Percentiles rank a stretch among this genome's conserved stretches.
Conservation (phyloP, 1,139 yeast species). For the Geotrichum carabidarum region DNA sequence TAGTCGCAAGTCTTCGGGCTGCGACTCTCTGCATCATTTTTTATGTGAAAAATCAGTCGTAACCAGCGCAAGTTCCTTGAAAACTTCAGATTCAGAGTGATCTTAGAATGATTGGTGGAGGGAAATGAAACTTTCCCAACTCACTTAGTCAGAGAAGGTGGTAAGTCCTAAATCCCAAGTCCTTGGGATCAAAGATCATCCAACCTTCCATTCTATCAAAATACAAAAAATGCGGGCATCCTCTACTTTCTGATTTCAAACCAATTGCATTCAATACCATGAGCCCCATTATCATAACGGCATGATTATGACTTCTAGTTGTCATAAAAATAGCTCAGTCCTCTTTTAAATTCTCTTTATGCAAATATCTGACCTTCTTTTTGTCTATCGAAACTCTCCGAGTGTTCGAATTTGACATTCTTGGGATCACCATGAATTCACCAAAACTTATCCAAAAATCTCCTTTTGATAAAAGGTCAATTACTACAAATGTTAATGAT, state of each 20-base stretch:
- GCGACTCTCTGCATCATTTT: slow-evolving; percentile 15
- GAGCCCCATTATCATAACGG: not conserved
- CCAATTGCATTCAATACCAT: not conserved
- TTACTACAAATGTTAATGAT: too few species aligned
- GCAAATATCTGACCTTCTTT: not conserved
- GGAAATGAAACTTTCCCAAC: not conserved
- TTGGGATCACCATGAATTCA: too few species aligned
- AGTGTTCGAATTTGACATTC: too few species aligned
- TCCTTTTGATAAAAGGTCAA: too few species aligned
- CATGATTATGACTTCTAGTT: too few species aligned
- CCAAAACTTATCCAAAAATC: too few species aligned
- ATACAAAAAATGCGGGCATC: too few species aligned
- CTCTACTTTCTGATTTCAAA: not conserved
- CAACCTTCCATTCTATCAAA: too few species aligned
- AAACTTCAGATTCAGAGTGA: not conserved
- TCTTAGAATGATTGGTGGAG: not conserved
- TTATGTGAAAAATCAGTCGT: not conserved
- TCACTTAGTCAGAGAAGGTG: not conserved
- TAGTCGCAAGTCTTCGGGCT: not conserved
- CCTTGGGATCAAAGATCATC: too few species aligned
- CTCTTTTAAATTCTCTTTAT: not conserved
- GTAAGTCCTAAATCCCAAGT: not conserved
- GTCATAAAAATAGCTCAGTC: not conserved
- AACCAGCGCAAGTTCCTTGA: too few species aligned
- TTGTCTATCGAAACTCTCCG: too few species aligned